Evolutionary conservation across 441 rosid species (phyloP).

Genomic region (Euphorbia celastroides): DNA sequence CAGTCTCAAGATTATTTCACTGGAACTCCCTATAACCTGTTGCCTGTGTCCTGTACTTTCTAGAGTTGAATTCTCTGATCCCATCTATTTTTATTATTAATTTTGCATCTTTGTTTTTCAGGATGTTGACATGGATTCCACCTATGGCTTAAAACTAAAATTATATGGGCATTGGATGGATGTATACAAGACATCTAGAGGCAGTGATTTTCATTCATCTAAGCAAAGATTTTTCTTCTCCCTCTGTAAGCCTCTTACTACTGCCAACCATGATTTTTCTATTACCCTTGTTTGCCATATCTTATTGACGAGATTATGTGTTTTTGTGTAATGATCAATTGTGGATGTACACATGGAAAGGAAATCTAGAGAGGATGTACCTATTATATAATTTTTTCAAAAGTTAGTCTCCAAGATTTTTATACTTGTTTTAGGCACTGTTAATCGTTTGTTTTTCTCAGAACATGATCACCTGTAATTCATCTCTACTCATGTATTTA

Average conservation of each 20-base stretch:
- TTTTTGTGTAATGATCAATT: not conserved
- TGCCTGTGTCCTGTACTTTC: not conserved
- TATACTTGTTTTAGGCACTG: not conserved
- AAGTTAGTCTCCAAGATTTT: not conserved
- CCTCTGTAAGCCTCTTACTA: conserved; percentile 51
- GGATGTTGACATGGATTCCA: conserved; percentile 29
- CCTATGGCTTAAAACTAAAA: conserved; percentile 57
- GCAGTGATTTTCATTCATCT: conserved; percentile 62
- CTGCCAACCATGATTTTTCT: conserved; percentile 1
- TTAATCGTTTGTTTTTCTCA: not conserved
- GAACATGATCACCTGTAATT: not conserved
- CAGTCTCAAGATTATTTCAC: no score
- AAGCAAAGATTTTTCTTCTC: conserved; percentile 66
- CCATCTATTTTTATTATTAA: not conserved
- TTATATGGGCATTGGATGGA: conserved; percentile 79
- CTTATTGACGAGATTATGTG: not conserved
- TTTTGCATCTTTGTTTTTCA: conserved; percentile 19
- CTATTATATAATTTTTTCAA: not conserved
- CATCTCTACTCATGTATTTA: not conserved
- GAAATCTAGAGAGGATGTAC: not conserved
- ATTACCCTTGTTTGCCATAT: not conserved
- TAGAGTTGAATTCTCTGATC: not conserved
- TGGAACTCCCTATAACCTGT: not conserved
- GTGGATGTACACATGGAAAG: not conserved
- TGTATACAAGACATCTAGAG: conserved; percentile 48